These are phyloP conservation scores for Neurospora terricola DNA, from an alignment of 495 filamentous ascomycete genomes.

Conservation along the genomic window DNA sequence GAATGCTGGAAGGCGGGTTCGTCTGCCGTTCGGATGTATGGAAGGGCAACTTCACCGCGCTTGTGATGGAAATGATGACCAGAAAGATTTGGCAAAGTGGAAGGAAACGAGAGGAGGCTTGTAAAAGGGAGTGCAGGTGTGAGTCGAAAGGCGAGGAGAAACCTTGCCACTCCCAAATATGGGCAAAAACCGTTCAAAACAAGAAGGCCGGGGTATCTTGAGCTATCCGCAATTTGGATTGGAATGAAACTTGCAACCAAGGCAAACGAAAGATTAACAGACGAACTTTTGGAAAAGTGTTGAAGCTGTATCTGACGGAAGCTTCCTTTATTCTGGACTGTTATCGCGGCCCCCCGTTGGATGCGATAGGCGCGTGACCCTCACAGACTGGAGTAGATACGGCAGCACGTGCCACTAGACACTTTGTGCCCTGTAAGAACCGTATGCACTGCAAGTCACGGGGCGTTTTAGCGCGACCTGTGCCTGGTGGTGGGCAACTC, in stretches of 20 bases:
- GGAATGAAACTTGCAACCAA: background rate
- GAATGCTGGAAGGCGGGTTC: background rate
- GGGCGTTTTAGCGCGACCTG: background rate
- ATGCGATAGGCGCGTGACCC: constrained; percentile 25
- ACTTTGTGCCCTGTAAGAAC: background rate
- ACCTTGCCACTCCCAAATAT: background rate
- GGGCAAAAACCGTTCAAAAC: too few species aligned
- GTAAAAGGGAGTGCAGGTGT: background rate
- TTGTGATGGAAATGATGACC: background rate
- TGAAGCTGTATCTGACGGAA: background rate
- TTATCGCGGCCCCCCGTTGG: constrained; percentile 1
- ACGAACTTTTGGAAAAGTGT: background rate
- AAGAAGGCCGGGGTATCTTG: background rate
- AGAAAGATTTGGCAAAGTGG: background rate
- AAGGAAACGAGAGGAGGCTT: background rate
- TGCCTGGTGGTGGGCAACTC: background rate
- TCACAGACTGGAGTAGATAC: constrained; percentile 13
- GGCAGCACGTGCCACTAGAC: constrained; percentile 19
- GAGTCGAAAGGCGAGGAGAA: background rate
- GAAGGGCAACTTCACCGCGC: background rate
- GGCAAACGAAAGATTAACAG: background rate
- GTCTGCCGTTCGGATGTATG: background rate
- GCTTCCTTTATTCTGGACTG: background rate
- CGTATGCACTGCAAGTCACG: background rate
- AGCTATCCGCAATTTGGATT: background rate